Evolutionary conservation across 2,329 filamentous ascomycete genomes (phyloP), one percentile per base, ranked within the genome.

Genomic region (Microsporum audouinii): DNA sequence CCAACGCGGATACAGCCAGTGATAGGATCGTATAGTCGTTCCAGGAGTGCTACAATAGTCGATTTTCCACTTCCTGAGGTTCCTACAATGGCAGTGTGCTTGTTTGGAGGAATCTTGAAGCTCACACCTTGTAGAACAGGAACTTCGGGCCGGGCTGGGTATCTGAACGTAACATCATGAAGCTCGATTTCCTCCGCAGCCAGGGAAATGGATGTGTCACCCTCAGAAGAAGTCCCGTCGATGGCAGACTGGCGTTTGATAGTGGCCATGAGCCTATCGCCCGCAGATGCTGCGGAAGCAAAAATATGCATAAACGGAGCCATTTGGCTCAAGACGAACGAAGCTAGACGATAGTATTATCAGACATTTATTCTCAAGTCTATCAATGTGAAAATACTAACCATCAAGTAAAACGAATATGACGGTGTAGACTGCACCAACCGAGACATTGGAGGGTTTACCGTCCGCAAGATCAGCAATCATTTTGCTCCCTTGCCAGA

Each of bases 401-500:
- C 71, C 72, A 62, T 75, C 73, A 17, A 75, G 67, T 14, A 75
- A 64, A 41, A 75, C 69, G 57, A 75, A 75, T 7, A 75, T 75
- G 0, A 75, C 73, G 0, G 73, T 75, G 41, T 73, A 75, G 0
- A 68, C 69, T 27, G 72, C 65, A 38, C 73, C 73, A 3, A 75
- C 72, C 6, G 71, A 71, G 10, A 62, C 60, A n/a, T 63, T 62
- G 27, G 58, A 43, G 27, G 51, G 45, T 1, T 61, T 61, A 8
- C 63, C 49, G 0, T 74, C 76, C 1, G 75, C 77, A 7, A 72
- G 62, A 70, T 69, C 62, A 61, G 70, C 58, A 59, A 84, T 79
- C 62, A 79, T 79, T 45, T 74, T 76, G 62, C 82, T 84, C 39
- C 84, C 84, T 68, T 85, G 80, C 82, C 83, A 87, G 67, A 85